Evolutionary conservation across 371 early-diverging fungal genomes (phyloP).

Genomic region (Actinomortierella wolfii): DNA sequence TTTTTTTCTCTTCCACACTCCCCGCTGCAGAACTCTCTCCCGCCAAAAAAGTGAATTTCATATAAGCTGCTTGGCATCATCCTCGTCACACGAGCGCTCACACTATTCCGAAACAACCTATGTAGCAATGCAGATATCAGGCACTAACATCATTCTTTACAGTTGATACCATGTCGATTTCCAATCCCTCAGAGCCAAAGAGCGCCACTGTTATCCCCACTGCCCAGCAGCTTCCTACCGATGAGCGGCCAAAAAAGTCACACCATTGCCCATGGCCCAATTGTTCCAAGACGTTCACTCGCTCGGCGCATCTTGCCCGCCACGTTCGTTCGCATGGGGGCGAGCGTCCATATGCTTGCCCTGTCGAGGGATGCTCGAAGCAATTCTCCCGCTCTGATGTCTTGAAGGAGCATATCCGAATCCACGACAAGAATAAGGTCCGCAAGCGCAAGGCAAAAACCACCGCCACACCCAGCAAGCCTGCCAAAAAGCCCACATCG

Average conservation of each 20-base stretch:
- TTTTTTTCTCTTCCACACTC: too few species aligned
- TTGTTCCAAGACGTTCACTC: constrained; percentile 42
- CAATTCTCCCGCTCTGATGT: constrained; percentile 43
- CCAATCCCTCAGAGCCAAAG: too few species aligned
- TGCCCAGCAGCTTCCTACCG: too few species aligned
- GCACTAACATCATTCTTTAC: too few species aligned
- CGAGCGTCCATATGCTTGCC: constrained; percentile 38
- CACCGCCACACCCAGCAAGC: neutral
- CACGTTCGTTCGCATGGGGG: constrained; percentile 43
- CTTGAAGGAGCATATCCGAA: constrained; percentile 41
- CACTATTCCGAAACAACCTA: too few species aligned
- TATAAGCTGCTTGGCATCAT: too few species aligned
- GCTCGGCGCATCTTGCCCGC: constrained; percentile 42
- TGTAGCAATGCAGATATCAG: too few species aligned
- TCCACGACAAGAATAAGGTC: constrained; percentile 41
- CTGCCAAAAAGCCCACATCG: neutral
- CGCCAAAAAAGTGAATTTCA: too few species aligned
- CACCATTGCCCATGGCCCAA: constrained; percentile 38
- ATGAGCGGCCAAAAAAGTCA: constrained; percentile 17
- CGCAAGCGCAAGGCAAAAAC: constrained; percentile 25
- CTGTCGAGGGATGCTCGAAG: constrained; percentile 36
- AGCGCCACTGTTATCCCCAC: too few species aligned
- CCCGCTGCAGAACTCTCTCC: too few species aligned
- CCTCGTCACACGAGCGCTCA: too few species aligned
- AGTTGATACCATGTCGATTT: too few species aligned